phyloP scores from a whole-genome alignment of 805 yeast species.

The Ogataea paraovalis region DNA sequence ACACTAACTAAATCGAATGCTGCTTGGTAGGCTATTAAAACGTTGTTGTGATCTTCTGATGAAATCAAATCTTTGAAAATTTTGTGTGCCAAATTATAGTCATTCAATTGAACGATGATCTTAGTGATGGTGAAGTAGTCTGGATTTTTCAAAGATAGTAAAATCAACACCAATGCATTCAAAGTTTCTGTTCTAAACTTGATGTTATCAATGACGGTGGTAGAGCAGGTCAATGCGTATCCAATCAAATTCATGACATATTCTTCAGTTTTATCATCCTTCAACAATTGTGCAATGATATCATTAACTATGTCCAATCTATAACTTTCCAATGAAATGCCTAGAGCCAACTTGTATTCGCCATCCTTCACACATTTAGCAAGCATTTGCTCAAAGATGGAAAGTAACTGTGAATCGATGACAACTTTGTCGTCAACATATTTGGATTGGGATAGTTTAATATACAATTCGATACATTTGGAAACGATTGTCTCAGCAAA shows the following conservation, averaged over 20 bases:
- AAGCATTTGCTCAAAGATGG: constrained; percentile 83
- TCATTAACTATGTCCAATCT: constrained; percentile 74
- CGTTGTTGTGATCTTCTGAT: constrained; percentile 30
- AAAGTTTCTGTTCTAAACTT: constrained; percentile 64
- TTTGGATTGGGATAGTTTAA: constrained; percentile 52
- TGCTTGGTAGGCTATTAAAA: constrained; percentile 77
- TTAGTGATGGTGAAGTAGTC: constrained; percentile 84
- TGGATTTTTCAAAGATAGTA: constrained; percentile 55
- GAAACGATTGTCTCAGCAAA: constrained; percentile 91
- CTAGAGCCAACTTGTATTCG: constrained; percentile 79
- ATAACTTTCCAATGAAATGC: constrained; percentile 84
- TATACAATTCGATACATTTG: constrained; percentile 84
- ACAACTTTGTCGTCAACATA: constrained; percentile 31
- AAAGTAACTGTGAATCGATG: constrained; percentile 59
- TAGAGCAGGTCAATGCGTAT: constrained; percentile 73
- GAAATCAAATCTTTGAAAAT: constrained; percentile 60
- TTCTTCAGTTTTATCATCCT: constrained; percentile 43
- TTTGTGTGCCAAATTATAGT: constrained; percentile 61
- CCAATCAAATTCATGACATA: constrained; percentile 52
- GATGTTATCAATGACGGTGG: constrained; percentile 61
- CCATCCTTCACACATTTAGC: constrained; percentile 66
- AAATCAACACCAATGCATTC: constrained; percentile 54
- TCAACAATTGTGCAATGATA: constrained; percentile 42
- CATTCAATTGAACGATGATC: constrained; percentile 84
- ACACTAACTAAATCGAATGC: constrained; percentile 92